Evolutionary conservation across 2,329 filamentous ascomycete species (phyloP), one percentile per base, ranked within the genome.

Genomic region (Pseudogymnoascus sp.): DNA sequence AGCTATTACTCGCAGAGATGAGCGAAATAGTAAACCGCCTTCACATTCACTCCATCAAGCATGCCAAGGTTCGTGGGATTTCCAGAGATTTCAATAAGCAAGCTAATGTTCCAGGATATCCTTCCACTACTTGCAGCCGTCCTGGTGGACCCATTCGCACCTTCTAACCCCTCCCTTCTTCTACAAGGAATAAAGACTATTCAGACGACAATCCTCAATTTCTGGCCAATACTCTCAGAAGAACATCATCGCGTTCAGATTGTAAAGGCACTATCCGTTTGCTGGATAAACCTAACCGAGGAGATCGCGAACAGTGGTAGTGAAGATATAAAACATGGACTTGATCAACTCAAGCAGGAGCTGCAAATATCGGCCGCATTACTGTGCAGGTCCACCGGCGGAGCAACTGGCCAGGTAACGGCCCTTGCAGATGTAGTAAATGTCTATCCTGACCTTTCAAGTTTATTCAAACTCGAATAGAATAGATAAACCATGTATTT

Each of bases 61-160:
- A 92, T 71, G 74, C 91, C 1, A 84, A 86, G 76, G 83, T 53
- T 33, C 33, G 47, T 84, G 68, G 36, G 73, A 76, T 38, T 66
- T 76, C 1, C 64, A 58, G 58, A 7, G 12, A 38, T 18, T 38
- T 58, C 4, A 8, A n/a, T 15, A 30, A 15, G 3, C 33, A 25
- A 20, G 59, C 59, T 37, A 58, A 58, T 57, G 20, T 53, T 53
- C 33, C 18, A 89, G 78, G 82, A 85, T 50, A 73, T 93, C 6
- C 71, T 96, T 0, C 84, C 88, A 0, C 77, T 92, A 64, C 72
- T 90, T 8, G 83, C 83, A 2, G 75, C 77, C 38, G 81, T 87
- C 8, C 75, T 96, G 60, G 79, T 82, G 2, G 85, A 91, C 68
- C 85, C 89, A 0, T 90, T 94, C 69, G 80, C 81, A 1, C 75